phyloP scores from a whole-genome alignment of 2,329 filamentous ascomycete genomes.

The Cladosporium austrohemisphaericum region DNA sequence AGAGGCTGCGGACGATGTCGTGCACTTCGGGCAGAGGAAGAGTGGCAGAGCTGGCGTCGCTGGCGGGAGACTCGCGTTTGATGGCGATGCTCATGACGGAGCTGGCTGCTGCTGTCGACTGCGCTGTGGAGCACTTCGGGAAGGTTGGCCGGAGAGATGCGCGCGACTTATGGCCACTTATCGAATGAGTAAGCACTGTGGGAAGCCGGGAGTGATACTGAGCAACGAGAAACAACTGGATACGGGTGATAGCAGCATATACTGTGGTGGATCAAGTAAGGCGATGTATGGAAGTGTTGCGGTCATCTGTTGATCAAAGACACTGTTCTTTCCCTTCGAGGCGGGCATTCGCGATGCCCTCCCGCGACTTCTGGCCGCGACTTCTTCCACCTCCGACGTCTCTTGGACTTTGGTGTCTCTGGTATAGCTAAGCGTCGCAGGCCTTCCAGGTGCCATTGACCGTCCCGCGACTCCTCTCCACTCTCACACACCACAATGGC shows the following conservation, averaged over 20 bases:
- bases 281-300: too few species aligned
- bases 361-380: not conserved
- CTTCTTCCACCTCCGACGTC: not conserved
- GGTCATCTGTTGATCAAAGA: too few species aligned
- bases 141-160: not conserved
- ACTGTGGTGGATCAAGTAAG: too few species aligned
- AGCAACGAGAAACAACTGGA: too few species aligned
- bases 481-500: not conserved
- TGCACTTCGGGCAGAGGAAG: not conserved
- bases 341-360: too few species aligned
- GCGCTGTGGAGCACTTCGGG: too few species aligned
- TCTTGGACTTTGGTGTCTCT: too few species aligned
- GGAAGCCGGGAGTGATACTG: too few species aligned
- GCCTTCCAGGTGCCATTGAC: conserved; percentile 8
- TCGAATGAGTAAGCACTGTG: not conserved
- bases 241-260: too few species aligned
- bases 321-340: too few species aligned
- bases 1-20: not conserved
- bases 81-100: conserved; percentile 1
- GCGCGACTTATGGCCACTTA: conserved; percentile 3
- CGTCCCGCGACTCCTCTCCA: not conserved
- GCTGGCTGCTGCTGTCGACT: not conserved
- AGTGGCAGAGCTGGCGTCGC: not conserved
- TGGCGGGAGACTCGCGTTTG: not conserved
- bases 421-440: too few species aligned